Evolutionary conservation across 176 grass and related monocot genomes (phyloP).

Genomic region (Phyllostachys edulis): DNA sequence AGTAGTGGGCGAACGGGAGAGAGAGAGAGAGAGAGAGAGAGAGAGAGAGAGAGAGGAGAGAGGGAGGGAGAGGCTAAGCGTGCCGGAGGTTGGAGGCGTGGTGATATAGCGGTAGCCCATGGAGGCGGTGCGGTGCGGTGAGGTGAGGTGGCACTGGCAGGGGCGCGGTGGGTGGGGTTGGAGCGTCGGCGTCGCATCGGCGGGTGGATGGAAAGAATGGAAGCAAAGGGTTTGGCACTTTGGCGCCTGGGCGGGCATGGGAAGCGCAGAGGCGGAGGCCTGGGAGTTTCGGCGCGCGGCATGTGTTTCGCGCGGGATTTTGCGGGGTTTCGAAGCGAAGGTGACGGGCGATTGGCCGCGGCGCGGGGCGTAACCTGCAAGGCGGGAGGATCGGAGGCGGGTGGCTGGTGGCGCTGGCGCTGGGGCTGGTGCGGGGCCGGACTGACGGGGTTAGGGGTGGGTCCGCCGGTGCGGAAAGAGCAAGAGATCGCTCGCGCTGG

Average conservation of each 20-base stretch:
- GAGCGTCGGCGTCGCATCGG: conserved; percentile 74
- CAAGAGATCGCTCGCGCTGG: conserved; percentile 20
- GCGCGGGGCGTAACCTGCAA: conserved; percentile 42
- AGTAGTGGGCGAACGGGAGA: neutral
- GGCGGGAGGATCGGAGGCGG: conserved; percentile 23
- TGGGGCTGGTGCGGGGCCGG: neutral
- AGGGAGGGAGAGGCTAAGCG: conserved; percentile 19
- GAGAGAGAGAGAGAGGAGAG: neutral
- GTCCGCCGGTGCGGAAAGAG: neutral
- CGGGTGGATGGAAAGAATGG: conserved; percentile 90
- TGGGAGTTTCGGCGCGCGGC: conserved; percentile 30
- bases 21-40: too few relatives aligned
- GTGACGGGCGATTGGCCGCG: conserved; percentile 20
- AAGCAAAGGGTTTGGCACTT: conserved; percentile 77
- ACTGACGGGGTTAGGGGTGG: conserved; percentile 19
- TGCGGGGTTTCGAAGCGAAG: conserved; percentile 82
- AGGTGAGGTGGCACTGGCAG: conserved; percentile 48
- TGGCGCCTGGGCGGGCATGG: conserved; percentile 28
- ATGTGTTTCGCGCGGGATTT: conserved; percentile 44
- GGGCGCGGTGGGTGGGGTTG: conserved; percentile 52
- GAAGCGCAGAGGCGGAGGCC: neutral
- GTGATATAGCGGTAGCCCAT: conserved; percentile 33
- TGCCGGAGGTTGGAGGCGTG: conserved; percentile 55
- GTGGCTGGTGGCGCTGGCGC: conserved; percentile 8
- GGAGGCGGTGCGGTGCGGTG: neutral